These are phyloP conservation scores for Trichoderma simmonsii DNA, from an alignment of 2,329 filamentous ascomycete genomes.

Conservation along the genomic window DNA sequence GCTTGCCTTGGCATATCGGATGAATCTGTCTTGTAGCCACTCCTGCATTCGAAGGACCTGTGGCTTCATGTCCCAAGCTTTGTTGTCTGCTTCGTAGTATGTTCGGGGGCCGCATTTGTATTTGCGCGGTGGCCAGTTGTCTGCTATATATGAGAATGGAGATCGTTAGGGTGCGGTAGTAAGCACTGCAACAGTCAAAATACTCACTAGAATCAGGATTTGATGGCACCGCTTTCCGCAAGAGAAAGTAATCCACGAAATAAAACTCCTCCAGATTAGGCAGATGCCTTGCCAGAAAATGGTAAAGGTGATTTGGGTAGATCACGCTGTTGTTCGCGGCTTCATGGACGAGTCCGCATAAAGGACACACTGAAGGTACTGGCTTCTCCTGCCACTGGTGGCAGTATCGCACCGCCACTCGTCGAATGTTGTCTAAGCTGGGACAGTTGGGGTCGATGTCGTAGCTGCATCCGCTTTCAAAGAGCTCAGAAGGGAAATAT, in stretches of 20 bases:
- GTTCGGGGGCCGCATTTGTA: constrained; percentile 23
- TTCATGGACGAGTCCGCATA: constrained; percentile 35
- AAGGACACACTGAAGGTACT: constrained; percentile 28
- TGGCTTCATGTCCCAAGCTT: constrained; percentile 36
- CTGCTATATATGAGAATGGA: neutral
- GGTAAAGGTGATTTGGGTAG: constrained; percentile 42
- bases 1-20: constrained; percentile 36
- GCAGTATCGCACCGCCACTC: constrained; percentile 42
- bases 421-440: constrained; percentile 34
- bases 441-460: constrained; percentile 28
- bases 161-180: neutral
- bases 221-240: constrained; percentile 27
- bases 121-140: neutral
- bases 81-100: constrained; percentile 35
- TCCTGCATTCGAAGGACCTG: constrained; percentile 34
- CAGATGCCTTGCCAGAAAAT: constrained; percentile 41
- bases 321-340: constrained; percentile 25
- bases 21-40: constrained; percentile 40
- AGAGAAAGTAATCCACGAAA: constrained; percentile 43
- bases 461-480: constrained; percentile 29
- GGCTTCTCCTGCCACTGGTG: constrained; percentile 39
- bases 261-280: constrained; percentile 44
- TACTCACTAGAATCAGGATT: neutral
- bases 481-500: constrained; percentile 32
- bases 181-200: neutral